Conservation (phyloP, 306 rosid species). For the Vigna angularis region DNA sequence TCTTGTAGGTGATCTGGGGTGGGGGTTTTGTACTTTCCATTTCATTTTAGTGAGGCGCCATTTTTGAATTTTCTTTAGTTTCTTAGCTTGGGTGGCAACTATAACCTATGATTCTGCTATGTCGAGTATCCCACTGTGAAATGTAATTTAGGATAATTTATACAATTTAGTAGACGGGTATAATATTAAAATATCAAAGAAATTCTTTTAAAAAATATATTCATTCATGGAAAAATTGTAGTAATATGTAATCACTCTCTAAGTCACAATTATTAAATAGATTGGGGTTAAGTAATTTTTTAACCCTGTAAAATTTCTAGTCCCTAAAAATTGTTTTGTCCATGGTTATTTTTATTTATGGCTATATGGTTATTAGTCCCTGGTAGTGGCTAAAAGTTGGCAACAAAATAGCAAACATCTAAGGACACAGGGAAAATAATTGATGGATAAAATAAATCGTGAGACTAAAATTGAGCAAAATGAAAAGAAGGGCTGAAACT, state of each 20-base stretch:
- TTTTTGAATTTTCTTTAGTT: constrained; percentile 6
- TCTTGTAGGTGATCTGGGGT: constrained; percentile 2
- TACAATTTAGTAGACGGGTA: constrained; percentile 6
- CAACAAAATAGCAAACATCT: no score
- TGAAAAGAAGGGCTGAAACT: no score
- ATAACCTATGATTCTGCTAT: constrained; percentile 10
- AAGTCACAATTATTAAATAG: no score
- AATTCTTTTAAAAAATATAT: neutral
- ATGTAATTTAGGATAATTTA: neutral
- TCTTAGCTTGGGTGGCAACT: constrained; percentile 15
- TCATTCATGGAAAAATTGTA: neutral
- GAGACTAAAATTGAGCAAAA: no score
- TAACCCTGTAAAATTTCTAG: no score
- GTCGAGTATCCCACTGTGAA: neutral
- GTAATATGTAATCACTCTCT: neutral
- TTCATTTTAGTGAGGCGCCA: constrained; percentile 31
- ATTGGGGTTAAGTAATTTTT: no score
- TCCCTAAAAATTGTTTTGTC: no score
- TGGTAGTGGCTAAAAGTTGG: no score
- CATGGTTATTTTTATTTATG: no score
- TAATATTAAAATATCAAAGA: neutral
- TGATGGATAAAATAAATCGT: no score
- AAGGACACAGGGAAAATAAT: no score
- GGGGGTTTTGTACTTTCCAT: constrained; percentile 21
- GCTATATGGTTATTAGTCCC: no score